Conservation (phyloP, 2,329 filamentous ascomycete genomes). For the Cladophialophora yegresii region DNA sequence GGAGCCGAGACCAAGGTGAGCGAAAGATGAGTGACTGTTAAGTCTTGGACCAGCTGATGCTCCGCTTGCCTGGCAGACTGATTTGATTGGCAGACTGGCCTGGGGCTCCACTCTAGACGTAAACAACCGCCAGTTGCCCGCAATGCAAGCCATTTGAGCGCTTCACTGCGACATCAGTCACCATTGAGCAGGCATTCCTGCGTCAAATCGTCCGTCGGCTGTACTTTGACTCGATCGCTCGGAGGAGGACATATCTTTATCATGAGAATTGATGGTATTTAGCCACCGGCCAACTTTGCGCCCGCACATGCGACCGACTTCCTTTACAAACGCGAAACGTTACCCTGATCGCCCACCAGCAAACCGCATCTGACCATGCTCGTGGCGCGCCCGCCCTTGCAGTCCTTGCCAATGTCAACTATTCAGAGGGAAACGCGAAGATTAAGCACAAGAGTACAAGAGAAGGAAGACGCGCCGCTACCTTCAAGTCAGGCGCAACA, state of each 20-base stretch:
- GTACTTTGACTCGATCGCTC: constrained; percentile 16
- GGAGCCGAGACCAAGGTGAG: neutral
- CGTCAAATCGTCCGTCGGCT: neutral
- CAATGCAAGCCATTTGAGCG: constrained; percentile 11
- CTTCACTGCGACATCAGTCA: constrained; percentile 3
- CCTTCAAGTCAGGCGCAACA: constrained; percentile 27
- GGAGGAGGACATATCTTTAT: constrained; percentile 20
- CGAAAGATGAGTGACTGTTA: neutral
- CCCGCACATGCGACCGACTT: constrained; percentile 22
- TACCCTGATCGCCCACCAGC: constrained; percentile 15
- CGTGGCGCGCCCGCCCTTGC: constrained; percentile 40
- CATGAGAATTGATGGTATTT: constrained; percentile 17
- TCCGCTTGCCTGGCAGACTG: neutral
- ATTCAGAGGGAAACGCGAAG: constrained; percentile 36
- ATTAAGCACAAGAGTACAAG: constrained; percentile 43
- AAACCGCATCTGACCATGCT: constrained; percentile 39
- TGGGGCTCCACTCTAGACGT: constrained; percentile 1
- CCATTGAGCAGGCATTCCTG: neutral
- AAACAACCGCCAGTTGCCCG: constrained; percentile 12
- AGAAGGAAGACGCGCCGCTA: constrained; percentile 39
- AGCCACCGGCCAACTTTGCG: neutral
- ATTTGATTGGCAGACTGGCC: constrained; percentile 4
- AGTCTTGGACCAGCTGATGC: neutral
- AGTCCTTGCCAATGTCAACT: constrained; percentile 39
- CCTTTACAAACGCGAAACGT: constrained; percentile 21